Evolutionary conservation across 306 rosid species (phyloP).

Genomic region (Fagus sylvatica): DNA sequence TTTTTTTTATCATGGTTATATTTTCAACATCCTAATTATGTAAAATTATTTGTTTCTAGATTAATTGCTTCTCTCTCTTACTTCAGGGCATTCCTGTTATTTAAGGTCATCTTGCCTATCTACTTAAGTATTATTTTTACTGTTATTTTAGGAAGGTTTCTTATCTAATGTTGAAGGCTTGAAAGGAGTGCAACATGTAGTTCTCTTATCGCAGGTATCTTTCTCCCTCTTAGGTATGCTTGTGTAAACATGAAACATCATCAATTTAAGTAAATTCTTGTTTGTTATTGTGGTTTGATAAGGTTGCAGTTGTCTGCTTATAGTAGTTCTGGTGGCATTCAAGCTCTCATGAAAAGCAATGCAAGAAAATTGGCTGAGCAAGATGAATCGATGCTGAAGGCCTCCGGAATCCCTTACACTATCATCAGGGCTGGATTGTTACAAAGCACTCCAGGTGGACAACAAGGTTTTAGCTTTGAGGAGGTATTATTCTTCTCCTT

Average conservation of each 20-base stretch:
- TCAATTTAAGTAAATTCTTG: background rate
- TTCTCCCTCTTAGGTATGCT: background rate
- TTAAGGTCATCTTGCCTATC: background rate
- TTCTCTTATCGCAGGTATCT: slow-evolving; percentile 84
- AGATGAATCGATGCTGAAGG: slow-evolving; percentile 60
- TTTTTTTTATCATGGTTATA: background rate
- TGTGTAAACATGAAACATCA: background rate
- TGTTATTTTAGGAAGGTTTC: slow-evolving; percentile 74
- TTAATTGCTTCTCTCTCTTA: background rate
- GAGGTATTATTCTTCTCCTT: slow-evolving; percentile 46
- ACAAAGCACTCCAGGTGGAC: slow-evolving; percentile 72
- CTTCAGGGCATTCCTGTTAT: background rate
- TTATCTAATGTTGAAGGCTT: slow-evolving; percentile 60
- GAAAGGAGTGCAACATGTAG: slow-evolving; percentile 74
- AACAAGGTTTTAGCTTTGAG: slow-evolving; percentile 80
- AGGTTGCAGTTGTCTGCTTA: slow-evolving; percentile 87
- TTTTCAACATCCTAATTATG: background rate
- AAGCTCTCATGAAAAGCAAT: slow-evolving; percentile 71
- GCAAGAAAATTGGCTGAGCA: slow-evolving; percentile 74
- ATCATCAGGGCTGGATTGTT: slow-evolving; percentile 67
- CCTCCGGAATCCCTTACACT: slow-evolving; percentile 80
- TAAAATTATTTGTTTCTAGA: background rate
- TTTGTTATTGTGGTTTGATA: slow-evolving; percentile 51
- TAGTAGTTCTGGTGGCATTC: slow-evolving; percentile 71
- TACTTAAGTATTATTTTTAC: background rate